Base-by-base conservation (phyloP, 352 stramenopile genomes). In the Globisporangium echinulatum region DNA sequence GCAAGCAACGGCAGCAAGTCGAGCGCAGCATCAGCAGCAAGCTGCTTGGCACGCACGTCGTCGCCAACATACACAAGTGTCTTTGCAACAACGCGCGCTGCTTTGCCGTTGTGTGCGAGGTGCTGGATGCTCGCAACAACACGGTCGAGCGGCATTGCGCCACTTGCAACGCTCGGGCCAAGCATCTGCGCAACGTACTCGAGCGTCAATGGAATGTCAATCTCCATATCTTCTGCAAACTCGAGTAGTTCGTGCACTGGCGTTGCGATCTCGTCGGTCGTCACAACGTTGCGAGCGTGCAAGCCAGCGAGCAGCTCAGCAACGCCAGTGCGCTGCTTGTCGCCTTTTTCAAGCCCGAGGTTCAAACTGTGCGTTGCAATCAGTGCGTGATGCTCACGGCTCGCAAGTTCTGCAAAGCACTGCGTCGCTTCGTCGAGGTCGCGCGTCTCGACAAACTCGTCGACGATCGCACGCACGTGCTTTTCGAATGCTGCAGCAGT, bases 391-490 rank as follows among this genome's bases (percentile, higher is more conserved):
- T 87, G 74, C 36, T 59, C 67, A 4, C 63, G 49, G 46, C 74
- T 76, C n/a, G 85, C 68, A 15, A 89, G 75, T 66, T 87, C 81
- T n/a, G 49, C 52, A 17, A 93, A 64, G 51, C 71, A 85, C 7
- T 66, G 42, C 15, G 69, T 68, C 3, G 76, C 85, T 44, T 95
- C 90, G n/a, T 95, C 83, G 25, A 91, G 53, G 63, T 97, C 89
- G 43, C 94, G 78, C 48, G 83, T 69, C 58, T 85, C 79, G 59
- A 95, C 94, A 61, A 84, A 97, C 63, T 95, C 81, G 6, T 90
- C 70, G 9, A 97, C 63, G 58, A 89, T 90, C 17, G 87, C 72
- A 65, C 90, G 92, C 39, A 82, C 67, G 67, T 97, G 85, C 69
- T 97, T 97, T 57, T 86, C 80, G 46, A 91, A 86, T 3, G 59